Evolutionary conservation across 805 yeast species (phyloP).

Genomic region (Torulaspora quercuum): DNA sequence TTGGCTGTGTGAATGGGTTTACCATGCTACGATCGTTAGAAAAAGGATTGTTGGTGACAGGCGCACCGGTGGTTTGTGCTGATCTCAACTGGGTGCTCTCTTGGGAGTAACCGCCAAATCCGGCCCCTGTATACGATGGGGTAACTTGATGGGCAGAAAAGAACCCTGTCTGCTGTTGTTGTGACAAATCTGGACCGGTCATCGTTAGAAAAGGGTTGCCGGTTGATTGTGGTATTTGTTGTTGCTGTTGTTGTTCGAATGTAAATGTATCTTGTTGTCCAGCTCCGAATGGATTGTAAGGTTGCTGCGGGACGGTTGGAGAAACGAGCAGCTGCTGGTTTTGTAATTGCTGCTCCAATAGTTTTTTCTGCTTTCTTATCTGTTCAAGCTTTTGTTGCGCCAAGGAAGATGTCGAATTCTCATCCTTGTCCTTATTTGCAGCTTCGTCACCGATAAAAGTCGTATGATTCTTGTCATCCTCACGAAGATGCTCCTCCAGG

Average conservation of each 20-base stretch:
- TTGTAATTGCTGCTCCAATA: constrained; percentile 33
- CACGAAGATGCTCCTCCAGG: constrained; percentile 83
- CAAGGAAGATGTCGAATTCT: constrained; percentile 19
- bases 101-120: constrained; percentile 53
- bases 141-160: constrained; percentile 30
- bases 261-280: constrained; percentile 21
- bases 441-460: constrained; percentile 17
- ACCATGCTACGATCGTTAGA: constrained; percentile 24
- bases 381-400: constrained; percentile 37
- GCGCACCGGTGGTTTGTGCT: constrained; percentile 28
- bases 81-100: constrained; percentile 17
- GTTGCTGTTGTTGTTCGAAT: constrained; percentile 18
- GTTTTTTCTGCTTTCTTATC: constrained; percentile 34
- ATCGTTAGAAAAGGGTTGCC: constrained; percentile 19
- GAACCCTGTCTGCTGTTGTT: constrained; percentile 30
- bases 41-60: constrained; percentile 41
- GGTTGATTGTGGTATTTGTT: constrained; percentile 21
- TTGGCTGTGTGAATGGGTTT: constrained; percentile 22
- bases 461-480: constrained; percentile 57
- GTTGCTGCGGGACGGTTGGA: constrained; percentile 30
- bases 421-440: constrained; percentile 13
- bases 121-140: constrained; percentile 50
- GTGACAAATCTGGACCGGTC: constrained; percentile 13
- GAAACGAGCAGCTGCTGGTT: constrained; percentile 30
- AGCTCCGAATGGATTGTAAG: constrained; percentile 35